Base-by-base conservation (phyloP, 2,329 filamentous ascomycete species). In the Sporothrix pseudoabietina region DNA sequence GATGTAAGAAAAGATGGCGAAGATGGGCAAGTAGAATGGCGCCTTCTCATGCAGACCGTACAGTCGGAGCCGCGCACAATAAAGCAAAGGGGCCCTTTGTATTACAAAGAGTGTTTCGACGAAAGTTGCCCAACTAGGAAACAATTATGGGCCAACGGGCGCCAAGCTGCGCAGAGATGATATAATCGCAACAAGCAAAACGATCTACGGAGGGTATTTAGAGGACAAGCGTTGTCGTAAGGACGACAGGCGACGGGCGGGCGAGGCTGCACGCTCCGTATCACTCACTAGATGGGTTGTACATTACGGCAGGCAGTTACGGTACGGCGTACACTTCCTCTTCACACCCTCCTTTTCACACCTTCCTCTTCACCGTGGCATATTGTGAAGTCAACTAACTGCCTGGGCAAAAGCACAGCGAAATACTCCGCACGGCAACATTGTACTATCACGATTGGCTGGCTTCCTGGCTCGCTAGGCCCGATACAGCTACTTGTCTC, bases 71-170 rank as follows among this genome's bases (percentile, higher is more conserved):
- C 26, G 26, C 26, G 26, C 26, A 26, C 26, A 26, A 26, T 26
- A 2, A 26, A 26, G 22, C 5, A 6, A 55, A 49, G 14, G 41
- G 41, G 9, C 9, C 41, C 41, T 44, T 10, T 54, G 8, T n/a
- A n/a, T 14, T n/a, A 9, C 7, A 54, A 35, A 47, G 49, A 14
- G 41, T 12, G n/a, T 30, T 52, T 73, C 72, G 72, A 71, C n/a
- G 44, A 73, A 73, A 73, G 26, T 52, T 73, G 65, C 72, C 72
- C 8, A 71, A 71, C 32, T 61, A 49, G 72, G 69, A 66, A 61
- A 61, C 44, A 26, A 26, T 68, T 26, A 54, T 30, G 47, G 8
- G 1, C 10, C 3, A 6, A n/a, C 1, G 16, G 4, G 10, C 44
- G 59, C 4, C 59, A 54, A 8, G 66, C 47, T 14, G 41, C 30